Evolutionary conservation across 208 protist genomes (phyloP).

Genomic region (Leishmania mexicana): DNA sequence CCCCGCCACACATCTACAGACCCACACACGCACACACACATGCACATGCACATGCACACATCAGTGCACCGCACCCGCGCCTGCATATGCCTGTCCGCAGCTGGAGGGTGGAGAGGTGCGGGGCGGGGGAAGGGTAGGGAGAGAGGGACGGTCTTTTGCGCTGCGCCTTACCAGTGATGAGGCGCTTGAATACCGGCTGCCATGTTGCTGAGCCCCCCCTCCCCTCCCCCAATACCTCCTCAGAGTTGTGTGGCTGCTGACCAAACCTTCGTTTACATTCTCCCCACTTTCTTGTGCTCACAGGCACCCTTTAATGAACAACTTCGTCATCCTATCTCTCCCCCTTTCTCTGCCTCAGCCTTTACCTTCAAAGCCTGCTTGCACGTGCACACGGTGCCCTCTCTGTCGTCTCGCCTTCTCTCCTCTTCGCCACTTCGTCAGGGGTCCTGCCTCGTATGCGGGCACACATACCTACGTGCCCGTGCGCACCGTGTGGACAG

Average conservation of each 20-base stretch:
- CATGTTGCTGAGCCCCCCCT: background rate
- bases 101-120: background rate
- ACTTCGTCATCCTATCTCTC: background rate
- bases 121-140: background rate
- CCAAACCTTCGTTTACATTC: background rate
- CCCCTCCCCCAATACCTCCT: background rate
- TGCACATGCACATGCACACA: slow-evolving; percentile 1
- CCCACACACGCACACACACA: slow-evolving; percentile 3
- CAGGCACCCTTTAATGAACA: background rate
- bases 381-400: background rate
- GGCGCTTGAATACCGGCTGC: background rate
- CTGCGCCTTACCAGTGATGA: background rate
- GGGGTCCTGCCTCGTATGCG: background rate
- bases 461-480: background rate
- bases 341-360: too few relatives aligned
- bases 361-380: background rate
- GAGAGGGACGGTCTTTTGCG: background rate
- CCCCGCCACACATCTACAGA: slow-evolving; percentile 13
- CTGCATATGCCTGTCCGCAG: background rate
- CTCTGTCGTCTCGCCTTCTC: background rate
- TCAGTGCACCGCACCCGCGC: background rate
- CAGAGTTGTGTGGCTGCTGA: background rate
- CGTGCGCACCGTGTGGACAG: background rate
- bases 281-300: background rate
- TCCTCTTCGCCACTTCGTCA: background rate